Evolutionary conservation across 768 basidiomycete genomes (phyloP).

Genomic region (Trametes meyenii): DNA sequence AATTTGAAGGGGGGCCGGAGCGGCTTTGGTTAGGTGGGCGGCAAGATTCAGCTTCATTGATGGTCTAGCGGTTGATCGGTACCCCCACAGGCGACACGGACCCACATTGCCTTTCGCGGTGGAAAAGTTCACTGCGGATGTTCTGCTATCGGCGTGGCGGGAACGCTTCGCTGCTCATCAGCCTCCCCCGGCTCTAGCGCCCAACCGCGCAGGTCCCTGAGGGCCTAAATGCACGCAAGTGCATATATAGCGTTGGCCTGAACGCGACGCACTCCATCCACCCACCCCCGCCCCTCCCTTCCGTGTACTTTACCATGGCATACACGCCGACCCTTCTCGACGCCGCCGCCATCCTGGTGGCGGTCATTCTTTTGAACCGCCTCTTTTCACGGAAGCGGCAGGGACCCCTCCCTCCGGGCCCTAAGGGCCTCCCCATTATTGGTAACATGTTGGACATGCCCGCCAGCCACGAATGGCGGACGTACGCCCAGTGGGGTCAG

Average conservation of each 20-base stretch:
- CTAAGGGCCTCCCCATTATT: constrained; percentile 29
- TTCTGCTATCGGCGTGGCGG: constrained; percentile 11
- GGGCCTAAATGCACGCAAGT: background rate
- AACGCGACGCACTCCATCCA: background rate
- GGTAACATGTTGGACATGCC: constrained; percentile 34
- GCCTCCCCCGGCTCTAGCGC: background rate
- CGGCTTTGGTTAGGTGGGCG: constrained; percentile 4
- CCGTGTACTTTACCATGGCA: constrained; percentile 14
- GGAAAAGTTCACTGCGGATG: background rate
- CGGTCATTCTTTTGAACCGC: constrained; percentile 22
- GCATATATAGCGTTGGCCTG: constrained; percentile 1
- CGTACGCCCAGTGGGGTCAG: constrained; percentile 28
- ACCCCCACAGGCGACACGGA: constrained; percentile 6
- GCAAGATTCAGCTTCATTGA: constrained; percentile 16
- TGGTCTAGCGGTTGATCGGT: constrained; percentile 15
- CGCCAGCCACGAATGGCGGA: constrained; percentile 27
- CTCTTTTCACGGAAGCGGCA: constrained; percentile 17
- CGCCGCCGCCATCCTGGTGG: constrained; percentile 21
- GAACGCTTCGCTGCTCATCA: constrained; percentile 10
- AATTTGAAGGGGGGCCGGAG: background rate
- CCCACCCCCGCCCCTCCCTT: background rate
- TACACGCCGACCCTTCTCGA: constrained; percentile 24
- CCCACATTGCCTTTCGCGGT: constrained; percentile 14
- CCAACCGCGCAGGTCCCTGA: constrained; percentile 11
- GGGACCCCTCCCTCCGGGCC: constrained; percentile 32